Evolutionary conservation across 208 protist species (phyloP).

Genomic region (Trichomonas vaginalis): DNA sequence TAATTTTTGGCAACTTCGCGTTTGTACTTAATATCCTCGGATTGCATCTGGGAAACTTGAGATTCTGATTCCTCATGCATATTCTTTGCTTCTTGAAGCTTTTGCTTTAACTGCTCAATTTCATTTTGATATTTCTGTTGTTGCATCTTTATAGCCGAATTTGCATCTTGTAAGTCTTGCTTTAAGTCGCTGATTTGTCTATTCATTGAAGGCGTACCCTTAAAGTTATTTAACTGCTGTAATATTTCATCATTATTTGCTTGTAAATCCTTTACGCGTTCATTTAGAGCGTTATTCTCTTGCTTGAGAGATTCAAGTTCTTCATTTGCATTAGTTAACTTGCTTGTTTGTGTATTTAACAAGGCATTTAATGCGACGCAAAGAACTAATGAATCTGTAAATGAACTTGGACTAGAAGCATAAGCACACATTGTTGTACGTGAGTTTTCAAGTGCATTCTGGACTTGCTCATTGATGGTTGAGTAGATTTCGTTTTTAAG

Average conservation of each 20-base stretch:
- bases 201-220: background rate
- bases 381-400: background rate
- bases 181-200: background rate
- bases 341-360: background rate
- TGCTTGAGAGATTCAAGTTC: background rate
- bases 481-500: background rate
- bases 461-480: background rate
- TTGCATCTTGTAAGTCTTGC: background rate
- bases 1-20: background rate
- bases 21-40: background rate
- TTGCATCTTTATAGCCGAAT: background rate
- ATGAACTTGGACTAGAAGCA: background rate
- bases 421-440: background rate
- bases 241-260: background rate
- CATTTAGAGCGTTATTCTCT: background rate
- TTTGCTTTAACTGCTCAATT: background rate
- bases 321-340: background rate
- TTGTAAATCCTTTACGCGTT: background rate
- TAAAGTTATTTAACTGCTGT: background rate
- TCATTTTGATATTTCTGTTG: background rate
- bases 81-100: background rate
- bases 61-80: background rate
- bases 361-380: background rate
- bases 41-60: background rate
- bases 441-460: background rate